Conservation (phyloP, 2,329 filamentous ascomycete genomes). For the Mycosphaerella sp. region DNA sequence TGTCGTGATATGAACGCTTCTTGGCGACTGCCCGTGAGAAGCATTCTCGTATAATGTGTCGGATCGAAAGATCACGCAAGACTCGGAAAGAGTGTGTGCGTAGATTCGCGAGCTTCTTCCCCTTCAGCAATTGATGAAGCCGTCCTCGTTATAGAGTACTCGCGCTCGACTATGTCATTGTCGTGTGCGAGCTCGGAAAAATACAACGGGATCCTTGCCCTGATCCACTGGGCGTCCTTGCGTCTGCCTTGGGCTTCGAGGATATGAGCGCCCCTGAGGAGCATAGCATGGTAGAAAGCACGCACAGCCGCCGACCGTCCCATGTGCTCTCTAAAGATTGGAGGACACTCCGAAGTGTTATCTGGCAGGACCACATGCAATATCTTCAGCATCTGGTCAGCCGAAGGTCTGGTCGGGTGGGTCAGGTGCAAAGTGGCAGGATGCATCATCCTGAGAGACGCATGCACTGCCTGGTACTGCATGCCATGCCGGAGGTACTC, state of each 20-base stretch:
- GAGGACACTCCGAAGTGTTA: background rate
- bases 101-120: too few species aligned
- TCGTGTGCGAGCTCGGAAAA: background rate
- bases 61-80: background rate
- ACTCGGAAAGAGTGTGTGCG: background rate
- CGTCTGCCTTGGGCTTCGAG: background rate
- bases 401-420: conserved; percentile 2
- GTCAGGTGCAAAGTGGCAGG: background rate
- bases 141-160: background rate
- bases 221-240: conserved; percentile 6
- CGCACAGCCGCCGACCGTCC: background rate
- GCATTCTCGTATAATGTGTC: background rate
- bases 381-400: background rate
- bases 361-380: conserved; percentile 1
- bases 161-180: background rate
- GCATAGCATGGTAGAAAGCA: background rate
- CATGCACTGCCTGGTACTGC: too few species aligned
- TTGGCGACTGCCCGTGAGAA: background rate
- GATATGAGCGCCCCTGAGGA: background rate
- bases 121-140: background rate
- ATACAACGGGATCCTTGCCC: background rate
- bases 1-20: background rate
- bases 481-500: background rate
- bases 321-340: background rate
- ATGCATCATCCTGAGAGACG: background rate